phyloP scores from a whole-genome alignment of 2,329 filamentous ascomycete species.

The Fusarium sp. region DNA sequence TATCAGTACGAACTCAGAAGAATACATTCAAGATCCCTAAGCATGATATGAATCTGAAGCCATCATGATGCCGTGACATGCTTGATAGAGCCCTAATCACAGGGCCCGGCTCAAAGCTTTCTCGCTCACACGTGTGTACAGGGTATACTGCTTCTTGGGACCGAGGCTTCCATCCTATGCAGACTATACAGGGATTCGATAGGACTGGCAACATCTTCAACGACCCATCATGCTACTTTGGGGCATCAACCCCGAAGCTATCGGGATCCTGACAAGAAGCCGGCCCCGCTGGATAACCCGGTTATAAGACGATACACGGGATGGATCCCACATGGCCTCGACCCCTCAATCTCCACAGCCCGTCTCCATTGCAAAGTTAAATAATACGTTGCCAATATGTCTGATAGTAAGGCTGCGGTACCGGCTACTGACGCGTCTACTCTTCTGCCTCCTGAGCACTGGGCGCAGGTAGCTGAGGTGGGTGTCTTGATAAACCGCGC shows the following conservation, averaged over 20 bases:
- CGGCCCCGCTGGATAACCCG: background rate
- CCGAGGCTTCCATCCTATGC: background rate
- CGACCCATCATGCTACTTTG: background rate
- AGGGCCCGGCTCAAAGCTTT: background rate
- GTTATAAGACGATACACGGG: background rate
- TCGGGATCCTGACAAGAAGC: background rate
- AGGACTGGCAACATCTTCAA: background rate
- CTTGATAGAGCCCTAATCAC: background rate
- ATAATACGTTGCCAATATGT: background rate
- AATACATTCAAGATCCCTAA: background rate
- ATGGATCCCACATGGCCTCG: background rate
- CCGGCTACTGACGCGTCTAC: background rate
- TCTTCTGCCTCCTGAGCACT: constrained; percentile 27
- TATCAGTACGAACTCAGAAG: background rate
- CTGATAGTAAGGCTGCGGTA: background rate
- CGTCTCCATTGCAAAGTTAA: too few species aligned
- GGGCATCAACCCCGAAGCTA: background rate
- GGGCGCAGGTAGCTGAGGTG: constrained; percentile 32
- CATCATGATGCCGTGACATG: background rate
- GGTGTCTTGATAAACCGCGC: background rate
- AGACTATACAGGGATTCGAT: background rate
- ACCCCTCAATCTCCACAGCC: background rate
- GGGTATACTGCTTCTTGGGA: background rate
- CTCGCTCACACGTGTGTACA: background rate
- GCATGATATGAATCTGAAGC: too few species aligned